phyloP scores from a whole-genome alignment of 228 moss, liverwort and hornwort genomes.

The Sphagnum fallax region DNA sequence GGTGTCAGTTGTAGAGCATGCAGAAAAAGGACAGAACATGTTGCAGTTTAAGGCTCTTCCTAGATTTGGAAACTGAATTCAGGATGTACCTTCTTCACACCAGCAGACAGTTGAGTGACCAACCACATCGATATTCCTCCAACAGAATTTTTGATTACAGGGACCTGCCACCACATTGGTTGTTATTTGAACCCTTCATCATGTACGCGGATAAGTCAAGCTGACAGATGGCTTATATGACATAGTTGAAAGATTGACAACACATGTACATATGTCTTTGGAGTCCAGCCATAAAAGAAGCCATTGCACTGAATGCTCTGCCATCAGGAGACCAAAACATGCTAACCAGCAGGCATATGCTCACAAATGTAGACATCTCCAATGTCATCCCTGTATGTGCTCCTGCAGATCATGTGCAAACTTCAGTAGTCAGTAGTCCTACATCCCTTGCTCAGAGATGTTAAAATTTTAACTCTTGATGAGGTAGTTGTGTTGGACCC shows the following conservation, averaged over 20 bases:
- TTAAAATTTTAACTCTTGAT: conserved; percentile 40
- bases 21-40: too few relatives aligned
- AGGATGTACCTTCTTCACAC: conserved; percentile 74
- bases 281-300: conserved; percentile 88
- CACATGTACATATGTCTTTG: conserved; percentile 46
- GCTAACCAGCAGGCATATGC: conserved; percentile 56
- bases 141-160: conserved; percentile 74
- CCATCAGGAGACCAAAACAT: conserved; percentile 92
- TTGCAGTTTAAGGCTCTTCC: too few relatives aligned
- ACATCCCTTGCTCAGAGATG: not conserved
- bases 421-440: not conserved
- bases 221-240: too few relatives aligned
- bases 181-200: too few relatives aligned
- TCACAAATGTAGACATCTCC: conserved; percentile 89
- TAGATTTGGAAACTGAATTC: too few relatives aligned
- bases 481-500: conserved; percentile 90
- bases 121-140: conserved; percentile 94
- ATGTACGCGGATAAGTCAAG: too few relatives aligned
- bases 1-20: too few relatives aligned
- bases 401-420: conserved; percentile 63
- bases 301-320: conserved; percentile 56
- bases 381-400: conserved; percentile 71
- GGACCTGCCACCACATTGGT: conserved; percentile 33
- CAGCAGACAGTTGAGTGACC: conserved; percentile 91
- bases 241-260: not conserved